Evolutionary conservation across 176 grass and related monocot species (phyloP).

Genomic region (Carex kokanica): DNA sequence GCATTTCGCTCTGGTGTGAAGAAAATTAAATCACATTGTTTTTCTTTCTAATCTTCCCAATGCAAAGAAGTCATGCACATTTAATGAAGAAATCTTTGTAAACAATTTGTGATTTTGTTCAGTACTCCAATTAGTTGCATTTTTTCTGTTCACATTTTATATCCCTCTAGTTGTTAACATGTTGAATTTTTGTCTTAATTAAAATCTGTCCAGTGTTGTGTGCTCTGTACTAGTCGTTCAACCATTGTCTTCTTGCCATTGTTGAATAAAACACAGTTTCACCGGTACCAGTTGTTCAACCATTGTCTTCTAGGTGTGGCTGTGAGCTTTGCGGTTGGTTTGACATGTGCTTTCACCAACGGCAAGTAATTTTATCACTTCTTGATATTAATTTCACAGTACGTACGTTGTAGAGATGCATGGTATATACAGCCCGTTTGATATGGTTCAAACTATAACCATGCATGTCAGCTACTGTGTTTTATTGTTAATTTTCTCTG

Average conservation of each 20-base stretch:
- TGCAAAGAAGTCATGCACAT: background rate
- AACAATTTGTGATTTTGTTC: too few relatives aligned
- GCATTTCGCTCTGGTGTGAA: background rate
- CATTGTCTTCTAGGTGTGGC: slow-evolving; percentile 54
- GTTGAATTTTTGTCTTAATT: background rate
- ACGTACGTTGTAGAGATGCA: background rate
- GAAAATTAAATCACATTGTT: background rate
- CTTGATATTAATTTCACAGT: background rate
- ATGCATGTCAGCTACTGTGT: background rate
- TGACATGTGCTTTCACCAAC: slow-evolving; percentile 80
- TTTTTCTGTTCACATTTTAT: background rate
- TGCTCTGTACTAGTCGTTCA: slow-evolving; percentile 38
- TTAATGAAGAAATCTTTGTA: background rate
- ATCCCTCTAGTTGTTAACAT: background rate
- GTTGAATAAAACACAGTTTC: too few relatives aligned
- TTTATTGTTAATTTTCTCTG: too few relatives aligned
- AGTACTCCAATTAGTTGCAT: background rate
- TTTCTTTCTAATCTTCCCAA: background rate
- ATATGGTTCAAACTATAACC: background rate
- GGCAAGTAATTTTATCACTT: slow-evolving; percentile 20
- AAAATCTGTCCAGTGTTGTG: slow-evolving; percentile 50
- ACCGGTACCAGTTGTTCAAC: slow-evolving; percentile 60
- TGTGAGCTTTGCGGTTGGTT: slow-evolving; percentile 76
- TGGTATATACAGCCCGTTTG: background rate
- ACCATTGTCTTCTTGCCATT: slow-evolving; percentile 49